Conservation (phyloP, 371 early-diverging fungal species). For the Aphelidium insulamus region DNA sequence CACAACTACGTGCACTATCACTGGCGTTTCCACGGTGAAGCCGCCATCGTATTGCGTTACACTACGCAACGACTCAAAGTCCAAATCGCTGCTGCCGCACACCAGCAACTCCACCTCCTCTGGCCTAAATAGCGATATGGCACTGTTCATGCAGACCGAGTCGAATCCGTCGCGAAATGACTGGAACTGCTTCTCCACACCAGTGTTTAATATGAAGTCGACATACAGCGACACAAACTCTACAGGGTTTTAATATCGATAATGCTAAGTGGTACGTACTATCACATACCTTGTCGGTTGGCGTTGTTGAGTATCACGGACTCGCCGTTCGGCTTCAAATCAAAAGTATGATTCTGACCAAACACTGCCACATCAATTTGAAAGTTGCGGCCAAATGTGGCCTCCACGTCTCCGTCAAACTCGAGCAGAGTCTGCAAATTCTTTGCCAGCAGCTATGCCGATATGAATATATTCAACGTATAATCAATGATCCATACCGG, state of each 20-base stretch:
- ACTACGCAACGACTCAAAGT: constrained; percentile 57
- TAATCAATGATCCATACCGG: constrained; percentile 18
- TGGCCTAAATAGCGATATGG: constrained; percentile 59
- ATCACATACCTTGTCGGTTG: constrained; percentile 19
- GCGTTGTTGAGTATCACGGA: constrained; percentile 29
- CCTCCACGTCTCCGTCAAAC: constrained; percentile 27
- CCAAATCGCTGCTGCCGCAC: constrained; percentile 75
- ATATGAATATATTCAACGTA: constrained; percentile 15
- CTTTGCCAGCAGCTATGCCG: constrained; percentile 29
- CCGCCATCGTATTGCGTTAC: constrained; percentile 78
- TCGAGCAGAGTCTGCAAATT: constrained; percentile 32
- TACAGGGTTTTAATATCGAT: constrained; percentile 1
- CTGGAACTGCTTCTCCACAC: constrained; percentile 51
- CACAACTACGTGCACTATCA: constrained; percentile 22
- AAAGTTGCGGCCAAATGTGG: constrained; percentile 35
- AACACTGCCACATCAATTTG: constrained; percentile 39
- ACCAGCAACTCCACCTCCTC: constrained; percentile 88
- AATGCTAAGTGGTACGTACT: constrained; percentile 3
- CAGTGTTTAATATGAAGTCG: constrained; percentile 41
- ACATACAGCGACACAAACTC: constrained; percentile 50
- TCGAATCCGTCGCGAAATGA: constrained; percentile 80
- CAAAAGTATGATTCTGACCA: constrained; percentile 29
- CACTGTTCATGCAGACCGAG: constrained; percentile 57
- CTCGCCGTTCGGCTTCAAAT: constrained; percentile 35
- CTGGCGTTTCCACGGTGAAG: constrained; percentile 31